phyloP scores from a whole-genome alignment of 345 rosid species.

The Populus simonii region DNA sequence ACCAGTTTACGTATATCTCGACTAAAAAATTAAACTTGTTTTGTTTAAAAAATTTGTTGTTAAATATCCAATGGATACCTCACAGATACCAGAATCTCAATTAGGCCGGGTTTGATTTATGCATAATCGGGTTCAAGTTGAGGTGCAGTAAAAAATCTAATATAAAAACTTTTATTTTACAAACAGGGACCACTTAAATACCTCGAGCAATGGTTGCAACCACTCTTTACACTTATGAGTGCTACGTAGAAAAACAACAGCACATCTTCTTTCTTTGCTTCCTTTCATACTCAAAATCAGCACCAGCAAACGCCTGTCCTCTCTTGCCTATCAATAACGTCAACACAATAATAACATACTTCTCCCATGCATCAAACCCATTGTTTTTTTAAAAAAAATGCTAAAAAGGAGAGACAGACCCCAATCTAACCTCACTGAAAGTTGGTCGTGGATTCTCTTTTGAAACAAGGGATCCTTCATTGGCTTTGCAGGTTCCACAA shows the following conservation, averaged over 20 bases:
- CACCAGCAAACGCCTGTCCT: constrained; percentile 72
- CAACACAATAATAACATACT: not conserved
- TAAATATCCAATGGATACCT: too few relatives aligned
- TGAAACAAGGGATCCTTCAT: constrained; percentile 59
- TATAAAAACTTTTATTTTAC: too few relatives aligned
- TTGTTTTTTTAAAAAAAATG: too few relatives aligned
- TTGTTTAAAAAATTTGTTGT: too few relatives aligned
- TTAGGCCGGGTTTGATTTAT: too few relatives aligned
- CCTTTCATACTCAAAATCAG: constrained; percentile 63
- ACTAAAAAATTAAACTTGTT: too few relatives aligned
- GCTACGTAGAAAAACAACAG: too few relatives aligned
- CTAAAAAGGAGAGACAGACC: not conserved
- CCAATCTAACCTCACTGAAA: constrained; percentile 39
- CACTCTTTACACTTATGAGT: constrained; percentile 73
- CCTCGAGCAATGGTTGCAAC: constrained; percentile 90
- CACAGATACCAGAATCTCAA: too few relatives aligned
- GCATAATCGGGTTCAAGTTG: too few relatives aligned
- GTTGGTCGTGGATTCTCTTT: constrained; percentile 43
- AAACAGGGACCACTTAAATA: not conserved
- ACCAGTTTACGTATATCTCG: too few relatives aligned
- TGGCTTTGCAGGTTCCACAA: constrained; percentile 50
- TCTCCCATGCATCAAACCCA: not conserved
- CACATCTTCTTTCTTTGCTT: constrained; percentile 43
- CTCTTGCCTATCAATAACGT: constrained; percentile 44
- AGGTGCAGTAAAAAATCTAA: too few relatives aligned